Evolutionary conservation across 306 rosid species (phyloP).

Genomic region (Pachyrhizus erosus): DNA sequence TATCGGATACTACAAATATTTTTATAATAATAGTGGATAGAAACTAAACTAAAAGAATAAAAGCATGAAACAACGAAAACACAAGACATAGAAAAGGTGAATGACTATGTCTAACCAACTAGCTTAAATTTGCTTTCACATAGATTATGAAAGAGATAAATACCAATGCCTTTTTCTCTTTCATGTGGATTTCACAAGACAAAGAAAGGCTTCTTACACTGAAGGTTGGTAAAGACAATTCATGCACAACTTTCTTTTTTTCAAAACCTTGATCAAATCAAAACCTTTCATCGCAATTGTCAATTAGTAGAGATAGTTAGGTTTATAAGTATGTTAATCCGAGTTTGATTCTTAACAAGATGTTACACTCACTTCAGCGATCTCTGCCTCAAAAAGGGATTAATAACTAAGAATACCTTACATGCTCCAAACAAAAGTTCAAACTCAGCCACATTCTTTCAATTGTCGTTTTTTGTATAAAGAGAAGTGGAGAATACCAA

Average conservation of each 20-base stretch:
- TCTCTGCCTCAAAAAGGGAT: neutral
- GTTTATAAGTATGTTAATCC: too few relatives aligned
- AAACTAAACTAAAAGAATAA: neutral
- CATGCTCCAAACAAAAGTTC: neutral
- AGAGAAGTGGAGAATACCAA: neutral
- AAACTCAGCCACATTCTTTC: neutral
- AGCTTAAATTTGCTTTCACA: constrained; percentile 6
- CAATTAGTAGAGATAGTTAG: neutral
- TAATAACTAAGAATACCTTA: neutral
- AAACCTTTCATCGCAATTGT: neutral
- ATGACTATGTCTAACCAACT: constrained; percentile 23
- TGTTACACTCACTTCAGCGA: neutral
- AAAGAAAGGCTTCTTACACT: neutral
- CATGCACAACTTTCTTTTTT: neutral
- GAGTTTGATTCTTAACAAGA: neutral
- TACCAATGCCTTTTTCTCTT: neutral
- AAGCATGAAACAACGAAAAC: neutral
- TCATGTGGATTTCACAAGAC: neutral
- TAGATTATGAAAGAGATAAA: neutral
- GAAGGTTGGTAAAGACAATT: neutral
- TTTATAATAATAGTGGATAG: neutral
- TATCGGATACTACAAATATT: too few relatives aligned
- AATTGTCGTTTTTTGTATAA: too few relatives aligned
- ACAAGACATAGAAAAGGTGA: neutral
- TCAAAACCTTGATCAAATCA: constrained; percentile 1